These are phyloP conservation scores for Tilletia walkeri DNA, from an alignment of 1,284 basidiomycete genomes.

Conservation along the genomic window DNA sequence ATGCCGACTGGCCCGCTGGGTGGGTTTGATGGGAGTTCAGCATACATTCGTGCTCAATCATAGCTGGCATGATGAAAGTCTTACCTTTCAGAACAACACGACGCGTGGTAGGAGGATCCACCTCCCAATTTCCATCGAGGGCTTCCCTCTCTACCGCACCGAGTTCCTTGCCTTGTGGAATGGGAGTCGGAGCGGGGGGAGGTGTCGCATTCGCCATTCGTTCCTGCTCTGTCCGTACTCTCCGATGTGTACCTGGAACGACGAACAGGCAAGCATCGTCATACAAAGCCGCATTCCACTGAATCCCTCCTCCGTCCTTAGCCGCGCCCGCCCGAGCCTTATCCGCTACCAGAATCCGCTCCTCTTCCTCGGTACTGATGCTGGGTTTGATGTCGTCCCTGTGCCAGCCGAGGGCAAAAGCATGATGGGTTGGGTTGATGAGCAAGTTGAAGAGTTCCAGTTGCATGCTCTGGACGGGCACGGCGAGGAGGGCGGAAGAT, in stretches of 20 bases:
- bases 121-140: conserved; percentile 60
- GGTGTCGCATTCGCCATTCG: conserved; percentile 32
- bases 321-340: conserved; percentile 26
- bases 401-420: conserved; percentile 78
- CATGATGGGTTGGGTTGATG: conserved; percentile 68
- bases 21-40: not conserved
- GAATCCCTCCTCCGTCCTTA: conserved; percentile 70
- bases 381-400: conserved; percentile 72
- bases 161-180: conserved; percentile 15
- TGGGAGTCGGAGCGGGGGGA: conserved; percentile 27
- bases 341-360: conserved; percentile 58
- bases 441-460: conserved; percentile 76
- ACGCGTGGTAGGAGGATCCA: conserved; percentile 64
- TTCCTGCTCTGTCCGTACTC: conserved; percentile 66
- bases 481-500: conserved; percentile 30
- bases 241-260: conserved; percentile 69
- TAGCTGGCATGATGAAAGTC: not conserved
- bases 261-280: conserved; percentile 72
- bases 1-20: conserved; percentile 70
- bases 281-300: conserved; percentile 81
- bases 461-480: conserved; percentile 26
- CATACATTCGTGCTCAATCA: too few relatives aligned
- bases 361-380: conserved; percentile 68
- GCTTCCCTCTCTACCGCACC: not conserved
- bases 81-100: conserved; percentile 65